A percentile compares a stretch with the other conserved stretches of the same genome.
Conservation (phyloP, 2,329 filamentous ascomycete species). For the Coleophoma eucalyptorum region DNA sequence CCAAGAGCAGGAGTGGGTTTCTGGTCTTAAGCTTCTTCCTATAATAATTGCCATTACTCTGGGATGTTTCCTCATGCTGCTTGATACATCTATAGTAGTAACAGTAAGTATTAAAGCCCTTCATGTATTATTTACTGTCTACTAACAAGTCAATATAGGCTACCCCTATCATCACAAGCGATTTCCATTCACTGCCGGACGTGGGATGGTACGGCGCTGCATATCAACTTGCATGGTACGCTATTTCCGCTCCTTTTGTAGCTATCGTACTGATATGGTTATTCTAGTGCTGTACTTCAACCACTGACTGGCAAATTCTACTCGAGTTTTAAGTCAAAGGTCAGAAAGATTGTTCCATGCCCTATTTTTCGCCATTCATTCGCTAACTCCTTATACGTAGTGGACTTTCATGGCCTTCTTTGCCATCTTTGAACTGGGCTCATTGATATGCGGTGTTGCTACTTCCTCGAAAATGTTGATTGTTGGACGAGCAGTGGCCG, state of each 20-base stretch:
- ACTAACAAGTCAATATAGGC: slow-evolving; percentile 10
- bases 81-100: slow-evolving; percentile 12
- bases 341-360: not conserved
- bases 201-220: slow-evolving; percentile 29
- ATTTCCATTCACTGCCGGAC: slow-evolving; percentile 29
- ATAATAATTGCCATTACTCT: slow-evolving; percentile 3
- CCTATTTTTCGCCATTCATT: not conserved
- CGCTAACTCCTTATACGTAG: slow-evolving; percentile 1
- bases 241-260: not conserved
- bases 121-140: not conserved
- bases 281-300: slow-evolving; percentile 40
- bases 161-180: slow-evolving; percentile 29
- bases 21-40: not conserved
- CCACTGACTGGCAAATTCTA: slow-evolving; percentile 48
- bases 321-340: slow-evolving; percentile 31
- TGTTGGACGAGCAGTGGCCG: slow-evolving; percentile 47
- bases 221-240: slow-evolving; percentile 17
- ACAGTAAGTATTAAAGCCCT: slow-evolving; percentile 34
- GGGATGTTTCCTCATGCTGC: slow-evolving; percentile 11
- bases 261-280: slow-evolving; percentile 33
- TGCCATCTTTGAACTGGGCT: slow-evolving; percentile 50
- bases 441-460: slow-evolving; percentile 45
- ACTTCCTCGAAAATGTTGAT: slow-evolving; percentile 48
- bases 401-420: slow-evolving; percentile 26
- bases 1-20: not conserved